phyloP scores from a whole-genome alignment of 73 alveolate species.

The Stentor roeselii region DNA sequence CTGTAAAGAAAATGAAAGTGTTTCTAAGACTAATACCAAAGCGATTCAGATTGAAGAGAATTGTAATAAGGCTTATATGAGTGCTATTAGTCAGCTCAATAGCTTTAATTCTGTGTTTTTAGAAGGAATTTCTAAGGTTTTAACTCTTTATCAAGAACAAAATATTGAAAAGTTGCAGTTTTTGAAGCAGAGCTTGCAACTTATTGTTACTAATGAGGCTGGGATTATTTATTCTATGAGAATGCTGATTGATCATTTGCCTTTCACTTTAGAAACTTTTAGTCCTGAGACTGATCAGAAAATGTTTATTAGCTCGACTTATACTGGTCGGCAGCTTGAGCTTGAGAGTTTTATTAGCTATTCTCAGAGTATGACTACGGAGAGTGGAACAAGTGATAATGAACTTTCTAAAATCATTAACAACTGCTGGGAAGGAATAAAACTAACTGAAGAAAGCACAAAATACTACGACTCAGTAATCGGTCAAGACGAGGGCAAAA shows the following conservation, averaged over 20 bases:
- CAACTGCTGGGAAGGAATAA: neutral
- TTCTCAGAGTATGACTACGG: neutral
- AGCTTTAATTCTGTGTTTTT: neutral
- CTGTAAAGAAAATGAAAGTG: neutral
- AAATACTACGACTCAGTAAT: neutral
- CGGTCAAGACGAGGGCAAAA: neutral
- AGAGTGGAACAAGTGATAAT: neutral
- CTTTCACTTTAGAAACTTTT: neutral
- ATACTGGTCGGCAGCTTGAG: neutral
- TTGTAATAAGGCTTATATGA: neutral
- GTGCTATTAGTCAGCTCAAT: neutral
- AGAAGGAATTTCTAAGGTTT: neutral
- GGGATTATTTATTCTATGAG: neutral
- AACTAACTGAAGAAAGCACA: neutral
- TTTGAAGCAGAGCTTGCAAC: neutral
- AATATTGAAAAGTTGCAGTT: neutral
- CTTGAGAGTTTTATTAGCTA: neutral
- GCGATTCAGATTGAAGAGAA: neutral
- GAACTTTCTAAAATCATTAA: neutral
- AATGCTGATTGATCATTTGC: neutral
- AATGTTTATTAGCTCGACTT: neutral
- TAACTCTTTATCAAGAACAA: neutral
- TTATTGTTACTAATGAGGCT: neutral
- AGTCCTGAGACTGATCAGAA: neutral
- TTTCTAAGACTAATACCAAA: neutral